phyloP scores from a whole-genome alignment of 2,329 filamentous ascomycete species.

The Aspergillus novofumigatus region DNA sequence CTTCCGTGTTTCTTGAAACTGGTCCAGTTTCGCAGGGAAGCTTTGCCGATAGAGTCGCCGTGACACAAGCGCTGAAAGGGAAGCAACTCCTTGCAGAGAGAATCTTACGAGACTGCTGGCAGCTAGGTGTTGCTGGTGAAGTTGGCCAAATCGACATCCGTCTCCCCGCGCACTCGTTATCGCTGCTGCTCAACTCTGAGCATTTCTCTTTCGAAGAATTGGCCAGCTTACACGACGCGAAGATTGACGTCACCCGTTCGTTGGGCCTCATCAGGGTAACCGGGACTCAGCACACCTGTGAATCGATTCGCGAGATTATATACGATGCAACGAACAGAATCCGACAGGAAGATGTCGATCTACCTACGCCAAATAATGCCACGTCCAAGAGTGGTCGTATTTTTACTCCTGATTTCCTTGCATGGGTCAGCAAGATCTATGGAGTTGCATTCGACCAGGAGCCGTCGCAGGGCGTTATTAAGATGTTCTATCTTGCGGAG shows the following conservation, averaged over 20 bases:
- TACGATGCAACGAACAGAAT: conserved; percentile 28
- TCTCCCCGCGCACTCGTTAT: conserved; percentile 24
- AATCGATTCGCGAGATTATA: conserved; percentile 32
- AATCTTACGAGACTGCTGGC: conserved; percentile 39
- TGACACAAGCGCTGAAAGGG: conserved; percentile 20
- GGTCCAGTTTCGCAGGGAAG: conserved; percentile 8
- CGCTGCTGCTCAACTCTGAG: conserved; percentile 29
- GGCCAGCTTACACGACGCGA: conserved; percentile 30
- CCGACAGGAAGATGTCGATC: conserved; percentile 24
- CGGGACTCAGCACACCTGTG: conserved; percentile 28
- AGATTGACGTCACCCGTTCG: conserved; percentile 34
- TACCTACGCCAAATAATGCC: conserved; percentile 14
- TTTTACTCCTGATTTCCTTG: conserved; percentile 24
- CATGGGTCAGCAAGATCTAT: conserved; percentile 31
- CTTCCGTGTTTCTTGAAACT: conserved; percentile 25
- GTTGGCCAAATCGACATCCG: conserved; percentile 35
- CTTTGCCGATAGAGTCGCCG: conserved; percentile 17
- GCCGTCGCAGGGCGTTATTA: conserved; percentile 14
- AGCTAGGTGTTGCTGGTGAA: conserved; percentile 30
- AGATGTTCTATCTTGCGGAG: conserved; percentile 32
- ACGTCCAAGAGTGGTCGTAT: conserved; percentile 14
- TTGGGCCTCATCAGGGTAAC: conserved; percentile 35
- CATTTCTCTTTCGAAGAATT: conserved; percentile 36
- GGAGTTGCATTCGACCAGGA: conserved; percentile 26
- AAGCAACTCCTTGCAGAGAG: conserved; percentile 33